These are phyloP conservation scores for Aspergillus bertholletiae DNA, from an alignment of 495 filamentous ascomycete genomes.

Conservation along the genomic window DNA sequence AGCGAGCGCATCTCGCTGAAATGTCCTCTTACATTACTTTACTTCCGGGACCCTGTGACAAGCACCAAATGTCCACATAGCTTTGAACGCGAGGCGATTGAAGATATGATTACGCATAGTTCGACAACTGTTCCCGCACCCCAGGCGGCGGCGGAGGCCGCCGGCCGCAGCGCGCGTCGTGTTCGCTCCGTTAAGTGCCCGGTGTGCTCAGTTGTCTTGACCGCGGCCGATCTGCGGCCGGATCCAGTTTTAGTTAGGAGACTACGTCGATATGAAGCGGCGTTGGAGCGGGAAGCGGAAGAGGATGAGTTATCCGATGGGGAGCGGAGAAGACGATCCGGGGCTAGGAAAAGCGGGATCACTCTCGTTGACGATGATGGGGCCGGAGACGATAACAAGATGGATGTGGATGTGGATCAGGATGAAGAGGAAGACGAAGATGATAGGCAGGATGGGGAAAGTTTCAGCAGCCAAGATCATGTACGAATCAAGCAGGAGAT, in stretches of 20 bases:
- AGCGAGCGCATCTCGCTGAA: constrained; percentile 66
- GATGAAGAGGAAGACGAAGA: constrained; percentile 10
- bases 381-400: constrained; percentile 16
- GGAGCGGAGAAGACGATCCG: constrained; percentile 3
- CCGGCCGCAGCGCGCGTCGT: constrained; percentile 5
- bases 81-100: constrained; percentile 73
- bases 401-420: constrained; percentile 12
- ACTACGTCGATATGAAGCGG: constrained; percentile 34
- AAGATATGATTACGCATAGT: constrained; percentile 54
- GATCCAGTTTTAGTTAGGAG: constrained; percentile 42
- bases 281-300: constrained; percentile 32
- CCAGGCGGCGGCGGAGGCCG: constrained; percentile 3
- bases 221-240: constrained; percentile 35
- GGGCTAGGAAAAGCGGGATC: constrained; percentile 19
- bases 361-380: constrained; percentile 25
- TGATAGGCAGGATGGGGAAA: neutral
- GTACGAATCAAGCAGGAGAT: constrained; percentile 22
- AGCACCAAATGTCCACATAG: constrained; percentile 76
- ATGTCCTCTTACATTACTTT: constrained; percentile 75
- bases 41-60: constrained; percentile 70
- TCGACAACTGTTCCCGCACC: constrained; percentile 22
- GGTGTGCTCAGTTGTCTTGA: constrained; percentile 41
- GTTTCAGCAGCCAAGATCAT: neutral
- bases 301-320: constrained; percentile 25
- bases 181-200: constrained; percentile 44